phyloP scores from a whole-genome alignment of 345 rosid species.

The Acer negundo region DNA sequence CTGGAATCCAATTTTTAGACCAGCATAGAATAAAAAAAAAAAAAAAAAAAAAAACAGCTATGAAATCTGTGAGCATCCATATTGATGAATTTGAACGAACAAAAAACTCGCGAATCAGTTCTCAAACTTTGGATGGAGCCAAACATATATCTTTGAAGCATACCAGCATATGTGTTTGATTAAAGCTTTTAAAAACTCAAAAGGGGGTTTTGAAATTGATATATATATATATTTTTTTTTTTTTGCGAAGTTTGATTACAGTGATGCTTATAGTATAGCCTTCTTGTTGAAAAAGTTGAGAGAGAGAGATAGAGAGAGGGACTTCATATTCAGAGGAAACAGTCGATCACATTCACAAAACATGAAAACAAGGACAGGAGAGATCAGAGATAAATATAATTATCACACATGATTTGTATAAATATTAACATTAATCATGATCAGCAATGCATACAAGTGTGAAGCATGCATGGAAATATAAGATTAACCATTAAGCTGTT shows the following conservation, averaged over 20 bases:
- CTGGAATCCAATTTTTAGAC: too few relatives aligned
- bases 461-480: not conserved
- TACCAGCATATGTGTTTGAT: not conserved
- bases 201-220: not conserved
- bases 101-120: slow-evolving; percentile 1
- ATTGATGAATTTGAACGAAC: slow-evolving; percentile 2
- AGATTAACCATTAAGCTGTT: not conserved
- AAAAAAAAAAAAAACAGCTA: too few relatives aligned
- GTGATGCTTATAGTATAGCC: not conserved
- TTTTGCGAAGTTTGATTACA: not conserved
- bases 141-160: not conserved
- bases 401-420: too few relatives aligned
- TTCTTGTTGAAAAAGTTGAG: too few relatives aligned
- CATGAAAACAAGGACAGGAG: not conserved
- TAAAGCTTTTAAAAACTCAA: not conserved
- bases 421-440: not conserved
- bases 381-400: not conserved
- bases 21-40: too few relatives aligned
- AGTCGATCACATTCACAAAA: not conserved
- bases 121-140: slow-evolving; percentile 3
- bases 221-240: too few relatives aligned
- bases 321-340: not conserved
- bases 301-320: not conserved
- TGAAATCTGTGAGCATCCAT: not conserved
- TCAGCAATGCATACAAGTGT: not conserved